Base-by-base conservation (phyloP, 2,329 filamentous ascomycete species). In the Pseudogymnoascus sp. region DNA sequence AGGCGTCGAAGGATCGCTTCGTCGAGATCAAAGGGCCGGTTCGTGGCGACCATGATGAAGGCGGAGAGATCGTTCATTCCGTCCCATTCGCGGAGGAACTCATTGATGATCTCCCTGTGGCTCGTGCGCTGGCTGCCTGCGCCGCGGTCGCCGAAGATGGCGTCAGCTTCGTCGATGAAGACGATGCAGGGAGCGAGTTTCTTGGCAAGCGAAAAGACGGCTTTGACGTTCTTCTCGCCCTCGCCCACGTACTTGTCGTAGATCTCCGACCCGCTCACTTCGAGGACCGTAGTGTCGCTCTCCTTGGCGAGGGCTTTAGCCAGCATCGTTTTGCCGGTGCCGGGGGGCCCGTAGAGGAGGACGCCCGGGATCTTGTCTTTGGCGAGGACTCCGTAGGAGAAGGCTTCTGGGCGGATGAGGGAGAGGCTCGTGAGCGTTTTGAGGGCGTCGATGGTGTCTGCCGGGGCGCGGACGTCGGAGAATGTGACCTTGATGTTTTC, bases 41-140 rank as follows among this genome's bases (percentile, higher is more conserved):
- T 97, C 7, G 92, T 97, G 26, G 94, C 92, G 0, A 97, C 91
- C 91, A 99, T 96, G 72, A 99, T 92, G 71, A 99, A 97, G 2
- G 92, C 90, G 15, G 88, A 88, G 52, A 85, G 82, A 66, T 89
- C 88, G 59, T 78, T 77, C 77, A 97, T 86, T 9, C 94, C 94
- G 67, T 97, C 94, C 94, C 92, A 97, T 72, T 97, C 92, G 59
- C 91, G 88, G 57, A 99, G 77, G 72, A 97, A 97, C 73, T 99
- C 92, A 70, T 96, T 99, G 72, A 97, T 92, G 59, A 94, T 86
- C 71, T 96, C 92, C 57, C 92, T 84, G 66, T 95, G 89, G 1
- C 82, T 85, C 5, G 83, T 82, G 28, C 89, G 80, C 66, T 83
- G 85, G 61, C 81, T 80, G 21, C 80, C 78, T 37, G 82, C 82